Evolutionary conservation across 176 grass and related monocot genomes (phyloP).

Genomic region (Oryza coarctata): DNA sequence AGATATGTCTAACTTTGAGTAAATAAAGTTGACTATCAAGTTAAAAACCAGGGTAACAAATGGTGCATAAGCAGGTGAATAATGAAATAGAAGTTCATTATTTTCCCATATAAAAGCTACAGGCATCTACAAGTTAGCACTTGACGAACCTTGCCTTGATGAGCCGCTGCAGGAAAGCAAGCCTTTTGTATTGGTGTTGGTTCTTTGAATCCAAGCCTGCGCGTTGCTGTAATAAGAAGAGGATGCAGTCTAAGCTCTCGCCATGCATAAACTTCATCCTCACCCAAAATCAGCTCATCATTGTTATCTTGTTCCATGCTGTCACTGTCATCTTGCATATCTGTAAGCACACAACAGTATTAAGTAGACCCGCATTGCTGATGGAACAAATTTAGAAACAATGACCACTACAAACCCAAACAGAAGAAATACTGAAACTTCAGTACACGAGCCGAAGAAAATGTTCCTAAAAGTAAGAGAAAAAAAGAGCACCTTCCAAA

Average conservation of each 20-base stretch:
- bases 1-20: neutral
- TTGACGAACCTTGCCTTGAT: slow-evolving; percentile 87
- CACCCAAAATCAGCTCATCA: slow-evolving; percentile 48
- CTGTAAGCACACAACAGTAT: slow-evolving; percentile 19
- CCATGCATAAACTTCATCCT: slow-evolving; percentile 84
- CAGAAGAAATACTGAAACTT: neutral
- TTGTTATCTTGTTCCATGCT: slow-evolving; percentile 37
- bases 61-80: neutral
- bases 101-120: neutral
- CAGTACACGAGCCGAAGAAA: neutral
- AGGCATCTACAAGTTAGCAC: neutral
- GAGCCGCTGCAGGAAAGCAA: slow-evolving; percentile 82
- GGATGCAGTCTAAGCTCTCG: slow-evolving; percentile 74
- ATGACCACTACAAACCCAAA: neutral
- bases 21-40: neutral
- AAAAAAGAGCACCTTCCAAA: slow-evolving; percentile 50
- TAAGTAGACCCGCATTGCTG: neutral
- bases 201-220: slow-evolving; percentile 78
- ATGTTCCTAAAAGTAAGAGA: slow-evolving; percentile 1
- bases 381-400: neutral
- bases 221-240: slow-evolving; percentile 67
- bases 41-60: neutral
- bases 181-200: slow-evolving; percentile 85
- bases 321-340: slow-evolving; percentile 22
- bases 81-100: neutral